Evolutionary conservation across 495 filamentous ascomycete genomes (phyloP), one percentile per base, ranked within the genome.

Genomic region (Podospora fimiseda): DNA sequence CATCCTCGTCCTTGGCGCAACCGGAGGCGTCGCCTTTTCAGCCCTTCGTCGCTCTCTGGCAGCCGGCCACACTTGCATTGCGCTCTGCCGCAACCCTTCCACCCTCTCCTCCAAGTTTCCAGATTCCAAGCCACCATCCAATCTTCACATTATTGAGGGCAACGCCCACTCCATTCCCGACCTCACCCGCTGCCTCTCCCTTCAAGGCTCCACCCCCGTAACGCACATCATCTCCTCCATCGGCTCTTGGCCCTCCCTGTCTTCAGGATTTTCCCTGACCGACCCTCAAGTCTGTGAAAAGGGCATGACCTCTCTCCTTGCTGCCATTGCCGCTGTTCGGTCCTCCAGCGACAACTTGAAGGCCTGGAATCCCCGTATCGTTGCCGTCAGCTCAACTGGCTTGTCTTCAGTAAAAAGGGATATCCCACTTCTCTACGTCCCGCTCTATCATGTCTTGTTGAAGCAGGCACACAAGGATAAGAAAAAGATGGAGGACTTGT

Each of bases 211-310:
- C 27, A 33, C 6, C 27, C 27, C 27, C 27, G 27, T 33, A 33
- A 33, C 27, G 6, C 27, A 33, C 38, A 58, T 82, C 50, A 47
- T 82, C 48, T 75, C 64, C 47, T 74, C 75, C 19, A 68, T 82
- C 51, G 79, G 79, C 51, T 67, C 61, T 33, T 48, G 56, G 2
- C 66, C 69, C 37, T 40, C 59, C 44, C 18, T 51, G 22, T n/a
- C 44, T 15, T 33, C 27, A 11, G 36, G 40, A 9, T 27, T 47
- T 0, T 61, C 55, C 39, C 55, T 70, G 64, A 70, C 76, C 52
- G 80, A 87, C 62, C 76, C 81, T 0, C 60, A 70, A n/a, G 70
- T 84, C 44, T 87, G 84, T 64, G 65, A 75, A 42, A 69, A 71
- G 20, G 78, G 70, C 33, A 75, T 78, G 2, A 36, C 50, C 0